Evolutionary conservation across 176 grass and related monocot species (phyloP), one percentile per base, ranked within the genome.

Genomic region (Musa beccarii): DNA sequence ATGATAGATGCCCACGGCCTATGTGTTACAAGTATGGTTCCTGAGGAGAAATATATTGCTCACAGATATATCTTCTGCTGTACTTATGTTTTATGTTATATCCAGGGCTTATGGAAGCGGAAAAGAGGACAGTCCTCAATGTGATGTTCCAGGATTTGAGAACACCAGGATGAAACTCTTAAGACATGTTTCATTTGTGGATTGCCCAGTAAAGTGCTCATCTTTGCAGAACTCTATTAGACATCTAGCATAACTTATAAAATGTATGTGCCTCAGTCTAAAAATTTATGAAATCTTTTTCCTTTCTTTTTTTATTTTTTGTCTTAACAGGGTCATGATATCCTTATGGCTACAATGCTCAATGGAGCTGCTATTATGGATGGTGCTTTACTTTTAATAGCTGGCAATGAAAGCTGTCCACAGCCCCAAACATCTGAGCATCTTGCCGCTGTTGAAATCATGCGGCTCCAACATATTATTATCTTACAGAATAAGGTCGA

Each of bases 311-410:
- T 16, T 34, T 26, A 26, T 26, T 26, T 19, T 79, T 34, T 71
- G 8, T 34, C 7, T 59, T 71, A 28, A 83, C 54, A 98, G 90
- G 94, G 94, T 0, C 94, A 98, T 0, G 94, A 98, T 68, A 98
- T 93, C 93, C 90, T 93, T 61, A 98, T 98, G 88, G 90, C 90
- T 70, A 91, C 88, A 63, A 93, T 98, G 94, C 90, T 98, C 86
- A 98, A 98, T 81, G 94, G 94, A 80, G 94, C 90, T 68, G 94
- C 90, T 81, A 93, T 98, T 51, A 98, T 98, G 94, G 94, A 98
- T 76, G 90, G 94, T 87, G 94, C 90, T 22, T 78, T 98, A 64
- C 90, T 97, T 82, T 62, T 93, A 71, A 98, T 93, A 16, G 94
- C 88, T 70, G 94, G 89, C 0, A 98, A 98, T 85, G 90, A 98